Percentiles rank a stretch among this genome's conserved stretches.
phyloP scores from a whole-genome alignment of 2,329 filamentous ascomycete genomes.

The Fusarium odoratissimum region DNA sequence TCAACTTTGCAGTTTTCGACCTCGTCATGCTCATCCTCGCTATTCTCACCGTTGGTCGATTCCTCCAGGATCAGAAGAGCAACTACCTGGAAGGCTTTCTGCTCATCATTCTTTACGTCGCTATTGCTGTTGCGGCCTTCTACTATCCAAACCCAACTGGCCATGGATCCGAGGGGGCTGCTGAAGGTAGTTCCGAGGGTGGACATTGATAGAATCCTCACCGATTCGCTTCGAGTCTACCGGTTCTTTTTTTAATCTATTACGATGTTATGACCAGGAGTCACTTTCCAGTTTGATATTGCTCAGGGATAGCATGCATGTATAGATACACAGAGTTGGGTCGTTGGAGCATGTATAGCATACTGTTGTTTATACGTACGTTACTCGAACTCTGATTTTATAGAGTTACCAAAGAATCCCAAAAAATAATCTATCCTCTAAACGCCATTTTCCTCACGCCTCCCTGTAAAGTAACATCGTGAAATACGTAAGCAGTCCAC shows the following conservation, averaged over 20 bases:
- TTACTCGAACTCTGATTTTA: background rate
- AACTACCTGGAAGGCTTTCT: conserved; percentile 91
- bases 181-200: conserved; percentile 18
- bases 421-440: background rate
- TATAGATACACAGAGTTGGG: background rate
- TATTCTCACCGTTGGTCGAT: conserved; percentile 88
- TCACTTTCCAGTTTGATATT: conserved; percentile 4
- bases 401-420: background rate
- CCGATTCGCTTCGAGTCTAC: background rate
- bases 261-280: conserved; percentile 20
- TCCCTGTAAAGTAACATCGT: background rate
- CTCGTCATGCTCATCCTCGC: conserved; percentile 83
- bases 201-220: conserved; percentile 15
- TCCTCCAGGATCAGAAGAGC: conserved; percentile 86
- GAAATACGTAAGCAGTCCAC: background rate
- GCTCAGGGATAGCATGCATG: background rate
- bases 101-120: conserved; percentile 75
- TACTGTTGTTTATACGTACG: background rate
- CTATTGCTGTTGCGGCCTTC: conserved; percentile 68
- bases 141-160: conserved; percentile 62
- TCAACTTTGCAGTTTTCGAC: conserved; percentile 91
- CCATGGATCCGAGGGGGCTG: conserved; percentile 2
- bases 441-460: conserved; percentile 1
- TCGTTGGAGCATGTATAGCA: conserved; percentile 4
- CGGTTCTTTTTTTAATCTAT: background rate